phyloP scores from a whole-genome alignment of 2,329 filamentous ascomycete species.

The Phialocephala subalpina region DNA sequence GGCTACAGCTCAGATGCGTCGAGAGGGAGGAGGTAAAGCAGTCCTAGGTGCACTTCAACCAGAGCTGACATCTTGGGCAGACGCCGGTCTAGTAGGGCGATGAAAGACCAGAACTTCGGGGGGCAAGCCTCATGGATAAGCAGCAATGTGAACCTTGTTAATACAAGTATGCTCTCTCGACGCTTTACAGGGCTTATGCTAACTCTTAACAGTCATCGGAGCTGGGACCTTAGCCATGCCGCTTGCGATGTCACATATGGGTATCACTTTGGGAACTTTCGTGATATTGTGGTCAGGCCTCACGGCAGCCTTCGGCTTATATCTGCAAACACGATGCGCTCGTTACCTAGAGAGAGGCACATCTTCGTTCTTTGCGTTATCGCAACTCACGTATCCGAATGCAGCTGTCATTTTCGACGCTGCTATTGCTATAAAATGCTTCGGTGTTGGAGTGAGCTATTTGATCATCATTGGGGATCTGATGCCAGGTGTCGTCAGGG shows the following conservation, averaged over 20 bases:
- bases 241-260: slow-evolving; percentile 94
- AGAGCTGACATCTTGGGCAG: slow-evolving; percentile 27
- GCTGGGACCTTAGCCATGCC: slow-evolving; percentile 93
- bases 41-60: not conserved
- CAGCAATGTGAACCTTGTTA: slow-evolving; percentile 93
- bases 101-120: slow-evolving; percentile 71
- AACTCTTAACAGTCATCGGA: slow-evolving; percentile 74
- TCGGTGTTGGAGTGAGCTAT: slow-evolving; percentile 96
- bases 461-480: slow-evolving; percentile 98
- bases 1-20: slow-evolving; percentile 35
- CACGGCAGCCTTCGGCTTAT: slow-evolving; percentile 90
- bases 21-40: slow-evolving; percentile 38
- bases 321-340: slow-evolving; percentile 92
- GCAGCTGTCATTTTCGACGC: slow-evolving; percentile 94
- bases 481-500: slow-evolving; percentile 92
- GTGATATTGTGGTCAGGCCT: slow-evolving; percentile 92
- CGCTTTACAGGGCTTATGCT: not conserved
- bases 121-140: slow-evolving; percentile 89
- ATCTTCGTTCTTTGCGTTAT: slow-evolving; percentile 95
- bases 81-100: slow-evolving; percentile 47
- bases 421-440: slow-evolving; percentile 97
- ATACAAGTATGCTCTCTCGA: slow-evolving; percentile 75
- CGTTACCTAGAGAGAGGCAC: slow-evolving; percentile 90
- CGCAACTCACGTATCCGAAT: slow-evolving; percentile 96
- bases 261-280: slow-evolving; percentile 82